Evolutionary conservation across 1,284 basidiomycete species (phyloP), one percentile per base, ranked within the genome.

Genomic region (Cryptococcus sp.): DNA sequence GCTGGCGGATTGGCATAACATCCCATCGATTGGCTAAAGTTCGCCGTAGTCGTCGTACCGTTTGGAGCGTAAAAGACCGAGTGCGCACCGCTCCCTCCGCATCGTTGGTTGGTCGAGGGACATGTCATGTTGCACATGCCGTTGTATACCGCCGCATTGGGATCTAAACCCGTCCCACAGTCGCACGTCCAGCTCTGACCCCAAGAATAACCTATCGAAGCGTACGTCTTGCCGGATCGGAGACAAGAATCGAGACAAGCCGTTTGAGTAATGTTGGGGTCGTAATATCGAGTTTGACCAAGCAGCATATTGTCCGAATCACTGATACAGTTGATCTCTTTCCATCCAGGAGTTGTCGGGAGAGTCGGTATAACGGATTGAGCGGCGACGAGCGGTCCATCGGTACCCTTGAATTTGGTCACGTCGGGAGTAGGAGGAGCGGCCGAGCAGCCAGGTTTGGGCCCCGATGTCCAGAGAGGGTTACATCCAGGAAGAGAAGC

Each of bases 401-500:
- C 54, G 21, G 53, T 60, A 16, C 54, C 56, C 11, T 35, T 54
- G 39, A 65, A 50, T 1, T 24, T 18, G 16, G 53, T 42, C 16
- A 64, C 45, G 25, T 60, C 41, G 18, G 62, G 56, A 14, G 41
- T 39, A 23, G 58, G 34, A 4, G 47, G 48, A 9, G 50, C 25
- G 5, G 54, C 36, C 19, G 47, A 47, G 49, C 59, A 62, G 32
- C 50, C 48, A 6, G 63, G 63, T 43, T 65, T 65, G 28, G 53
- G 23, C 4, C 53, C 54, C 6, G 45, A 47, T 4, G 50, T 44
- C 60, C 63, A 69, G 7, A 55, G 46, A 1, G 52, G 54, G 40
- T 65, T 66, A 44, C 62, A 66, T 2, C 60, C 61, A 0, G 65
- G 63, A 1, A 67, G 56, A n/a, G 31, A 2, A 36, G 33, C 19